Evolutionary conservation across 352 stramenopile species (phyloP).

Genomic region (Pythium dissotocum): DNA sequence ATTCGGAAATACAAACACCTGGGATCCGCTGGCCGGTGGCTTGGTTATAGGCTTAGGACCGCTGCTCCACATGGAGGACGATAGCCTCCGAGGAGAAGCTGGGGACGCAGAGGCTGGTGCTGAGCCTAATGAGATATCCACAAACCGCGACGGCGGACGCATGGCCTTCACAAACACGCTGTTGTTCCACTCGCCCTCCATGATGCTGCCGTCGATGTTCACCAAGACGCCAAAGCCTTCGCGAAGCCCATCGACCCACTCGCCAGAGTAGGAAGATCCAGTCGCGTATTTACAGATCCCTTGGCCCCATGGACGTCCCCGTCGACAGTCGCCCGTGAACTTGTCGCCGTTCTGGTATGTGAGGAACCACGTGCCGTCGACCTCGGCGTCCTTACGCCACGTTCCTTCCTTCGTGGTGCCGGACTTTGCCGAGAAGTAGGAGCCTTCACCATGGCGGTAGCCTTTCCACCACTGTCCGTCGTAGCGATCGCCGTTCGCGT

Average conservation of each 20-base stretch:
- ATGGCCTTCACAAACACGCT: constrained; percentile 56
- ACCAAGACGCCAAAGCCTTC: constrained; percentile 78
- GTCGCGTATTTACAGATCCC: constrained; percentile 91
- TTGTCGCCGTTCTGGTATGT: constrained; percentile 77
- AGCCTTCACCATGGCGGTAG: constrained; percentile 66
- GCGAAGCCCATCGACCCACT: constrained; percentile 75
- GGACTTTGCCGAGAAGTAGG: constrained; percentile 49
- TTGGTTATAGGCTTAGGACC: not conserved
- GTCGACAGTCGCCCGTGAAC: constrained; percentile 60
- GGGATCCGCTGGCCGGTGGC: constrained; percentile 35
- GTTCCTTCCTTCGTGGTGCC: constrained; percentile 65
- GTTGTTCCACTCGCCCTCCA: constrained; percentile 78
- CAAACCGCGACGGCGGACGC: constrained; percentile 49
- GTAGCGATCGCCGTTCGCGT: constrained; percentile 50
- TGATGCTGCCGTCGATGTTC: constrained; percentile 53
- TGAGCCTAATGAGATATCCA: constrained; percentile 54
- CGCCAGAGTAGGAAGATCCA: constrained; percentile 88
- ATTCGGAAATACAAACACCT: constrained; percentile 56
- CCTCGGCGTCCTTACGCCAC: constrained; percentile 59
- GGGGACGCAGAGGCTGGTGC: not conserved
- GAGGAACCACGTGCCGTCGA: constrained; percentile 73
- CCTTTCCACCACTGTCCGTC: constrained; percentile 80
- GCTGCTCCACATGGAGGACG: not conserved
- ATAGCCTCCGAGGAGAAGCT: not conserved
- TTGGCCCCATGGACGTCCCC: constrained; percentile 64